These are phyloP conservation scores for Tolypocladium sp. DNA, from an alignment of 2,329 filamentous ascomycete genomes.

Conservation along the genomic window DNA sequence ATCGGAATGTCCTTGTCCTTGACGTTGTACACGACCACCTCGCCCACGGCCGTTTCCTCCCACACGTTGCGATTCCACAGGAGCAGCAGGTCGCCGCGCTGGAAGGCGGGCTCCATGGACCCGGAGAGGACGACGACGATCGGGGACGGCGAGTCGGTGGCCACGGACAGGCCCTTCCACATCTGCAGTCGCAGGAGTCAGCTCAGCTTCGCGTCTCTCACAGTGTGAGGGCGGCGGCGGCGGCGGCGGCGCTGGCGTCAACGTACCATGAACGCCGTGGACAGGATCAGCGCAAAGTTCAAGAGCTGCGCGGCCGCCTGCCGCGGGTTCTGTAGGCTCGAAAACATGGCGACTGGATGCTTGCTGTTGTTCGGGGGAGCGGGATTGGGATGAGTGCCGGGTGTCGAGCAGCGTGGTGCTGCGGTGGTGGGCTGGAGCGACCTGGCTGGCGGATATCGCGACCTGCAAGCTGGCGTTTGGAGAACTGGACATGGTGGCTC, in stretches of 20 bases:
- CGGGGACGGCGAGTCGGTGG: constrained; percentile 64
- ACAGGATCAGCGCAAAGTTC: constrained; percentile 85
- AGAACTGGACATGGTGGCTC: constrained; percentile 19
- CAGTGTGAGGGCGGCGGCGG: neutral
- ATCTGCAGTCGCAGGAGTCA: constrained; percentile 38
- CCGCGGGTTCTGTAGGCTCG: constrained; percentile 63
- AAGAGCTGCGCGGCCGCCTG: constrained; percentile 74
- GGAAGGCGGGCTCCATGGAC: constrained; percentile 78
- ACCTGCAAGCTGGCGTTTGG: constrained; percentile 4
- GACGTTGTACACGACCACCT: constrained; percentile 66
- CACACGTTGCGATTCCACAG: constrained; percentile 64
- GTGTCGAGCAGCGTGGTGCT: neutral
- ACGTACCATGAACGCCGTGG: constrained; percentile 78
- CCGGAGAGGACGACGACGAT: constrained; percentile 79
- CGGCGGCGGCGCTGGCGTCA: neutral
- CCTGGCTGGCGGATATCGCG: neutral
- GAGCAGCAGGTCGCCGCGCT: constrained; percentile 67
- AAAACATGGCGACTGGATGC: constrained; percentile 45
- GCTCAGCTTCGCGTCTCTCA: neutral
- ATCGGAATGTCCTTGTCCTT: constrained; percentile 94
- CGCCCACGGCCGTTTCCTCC: constrained; percentile 45
- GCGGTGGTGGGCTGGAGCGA: neutral
- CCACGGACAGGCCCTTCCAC: constrained; percentile 80
- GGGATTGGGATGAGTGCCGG: neutral
- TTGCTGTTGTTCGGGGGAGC: neutral